These are phyloP conservation scores for Centaurea solstitialis DNA, from an alignment of 129 eudicot genomes.

Conservation along the genomic window DNA sequence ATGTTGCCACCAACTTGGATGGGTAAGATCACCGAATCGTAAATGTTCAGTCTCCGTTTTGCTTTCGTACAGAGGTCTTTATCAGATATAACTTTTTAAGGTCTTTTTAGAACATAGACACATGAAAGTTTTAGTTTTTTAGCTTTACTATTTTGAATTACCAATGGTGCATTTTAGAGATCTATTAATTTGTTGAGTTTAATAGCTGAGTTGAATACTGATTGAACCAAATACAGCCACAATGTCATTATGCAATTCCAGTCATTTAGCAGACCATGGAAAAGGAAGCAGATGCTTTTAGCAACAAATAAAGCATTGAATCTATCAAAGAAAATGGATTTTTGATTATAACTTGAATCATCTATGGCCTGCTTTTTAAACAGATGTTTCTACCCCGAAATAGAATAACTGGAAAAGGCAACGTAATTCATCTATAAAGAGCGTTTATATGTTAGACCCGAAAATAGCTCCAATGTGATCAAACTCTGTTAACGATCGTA, in stretches of 20 bases:
- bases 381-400: not conserved
- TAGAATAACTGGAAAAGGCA: conserved; percentile 11
- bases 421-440: conserved; percentile 10
- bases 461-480: conserved; percentile 5
- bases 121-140: not conserved
- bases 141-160: not conserved
- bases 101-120: not conserved
- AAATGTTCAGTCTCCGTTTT: not conserved
- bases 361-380: not conserved
- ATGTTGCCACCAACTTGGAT: conserved; percentile 46
- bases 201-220: not conserved
- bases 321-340: not conserved
- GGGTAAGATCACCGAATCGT: conserved; percentile 19
- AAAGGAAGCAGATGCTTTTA: not conserved
- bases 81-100: not conserved
- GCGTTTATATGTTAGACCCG: conserved; percentile 14
- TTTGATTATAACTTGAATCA: not conserved
- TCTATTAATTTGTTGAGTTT: not conserved
- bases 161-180: not conserved
- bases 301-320: not conserved
- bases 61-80: not conserved
- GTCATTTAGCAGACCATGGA: not conserved
- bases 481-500: conserved; percentile 4
- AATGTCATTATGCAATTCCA: not conserved
- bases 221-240: not conserved